Base-by-base conservation (phyloP, 2,329 filamentous ascomycete species). In the Bipolaris zeicola region DNA sequence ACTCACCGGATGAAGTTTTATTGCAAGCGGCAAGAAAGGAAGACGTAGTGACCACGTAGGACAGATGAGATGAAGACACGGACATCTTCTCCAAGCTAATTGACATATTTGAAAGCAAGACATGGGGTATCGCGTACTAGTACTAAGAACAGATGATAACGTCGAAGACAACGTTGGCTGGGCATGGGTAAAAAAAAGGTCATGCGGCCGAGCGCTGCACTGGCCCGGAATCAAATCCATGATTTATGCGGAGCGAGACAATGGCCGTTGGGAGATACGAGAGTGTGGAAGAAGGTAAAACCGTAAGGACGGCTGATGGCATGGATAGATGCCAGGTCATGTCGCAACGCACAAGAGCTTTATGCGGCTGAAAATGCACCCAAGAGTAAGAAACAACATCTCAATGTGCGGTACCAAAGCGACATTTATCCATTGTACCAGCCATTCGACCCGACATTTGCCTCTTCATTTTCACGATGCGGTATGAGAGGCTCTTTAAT, bases 401-500 rank as follows among this genome's bases (percentile, higher is more conserved):
- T n/a, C 3, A 16, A 13, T 7, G 13, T 2, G 16, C 5, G 1
- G n/a, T 4, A 36, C 10, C 22, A n/a, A 26, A 8, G 13, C 1
- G 4, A 18, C 26, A 2, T 16, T 52, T 42, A 62, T 33, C 55
- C 52, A 8, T 57, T 60, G 28, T 72, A 72, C 71, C 71, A 74
- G 7, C 66, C 69, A 16, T 57, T 63, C 1, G 65, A 52, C 3
- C 62, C 50, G 28, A 73, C 62, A 18, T 59, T 66, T 2, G 62
- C 61, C 41, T 70, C 63, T 31, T 75, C 71, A 11, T 53, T 44
- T n/a, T 64, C 52, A 20, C 95, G 85, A 74, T 96, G 90, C n/a
- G 88, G 85, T 60, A 99, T 98, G 76, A 97, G 88, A 1, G 90
- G 82, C 62, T 91, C 82, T n/a, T 79, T 83, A 63, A 98, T 91